Evolutionary conservation across 2,329 filamentous ascomycete species (phyloP), one percentile per base, ranked within the genome.

Genomic region (Annulohypoxylon truncatum): DNA sequence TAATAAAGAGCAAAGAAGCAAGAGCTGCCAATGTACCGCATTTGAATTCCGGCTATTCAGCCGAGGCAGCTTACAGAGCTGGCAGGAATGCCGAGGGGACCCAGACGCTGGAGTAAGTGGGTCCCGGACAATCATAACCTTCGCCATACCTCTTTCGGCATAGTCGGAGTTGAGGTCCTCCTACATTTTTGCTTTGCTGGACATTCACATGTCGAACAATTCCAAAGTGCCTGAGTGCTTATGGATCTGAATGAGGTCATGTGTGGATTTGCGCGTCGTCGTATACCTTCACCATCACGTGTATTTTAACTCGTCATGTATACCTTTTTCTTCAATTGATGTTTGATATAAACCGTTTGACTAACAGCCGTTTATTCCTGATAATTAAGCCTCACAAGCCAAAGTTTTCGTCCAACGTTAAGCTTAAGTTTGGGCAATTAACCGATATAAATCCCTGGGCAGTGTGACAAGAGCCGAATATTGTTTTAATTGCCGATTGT

Each of bases 11-110:
- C 29, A 33, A 56, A 22, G 38, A 42, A 42, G 38, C 38, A 42
- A 42, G 33, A 59, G 47, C 38, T 29, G 8, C 20, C 22, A 28
- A 46, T 64, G 70, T 74, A 71, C 72, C 73, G 73, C 70, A 47
- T 69, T 56, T 66, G 52, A 64, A 40, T 58, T 68, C 71, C 54
- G 69, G 67, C 55, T 61, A 74, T 71, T 73, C 72, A 75, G 70
- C 74, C 73, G 73, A 75, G 73, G 73, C 73, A 75, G 71, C 71
- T 71, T 28, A 33, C 58, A 58, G 58, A 72, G 69, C 70, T 74
- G 44, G 47, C n/a, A 71, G 67, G 72, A 74, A 74, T 74, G 74
- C 74, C 74, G 74, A 75, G 74, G 73, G 67, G 61, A 52, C 62
- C 62, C 57, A 66, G 64, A 62, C 64, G 47, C 48, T 48, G 33